Percentiles rank a stretch among this genome's conserved stretches.
These are phyloP conservation scores for Diaporthe batatas DNA, from an alignment of 2,329 filamentous ascomycete species.

Conservation along the genomic window DNA sequence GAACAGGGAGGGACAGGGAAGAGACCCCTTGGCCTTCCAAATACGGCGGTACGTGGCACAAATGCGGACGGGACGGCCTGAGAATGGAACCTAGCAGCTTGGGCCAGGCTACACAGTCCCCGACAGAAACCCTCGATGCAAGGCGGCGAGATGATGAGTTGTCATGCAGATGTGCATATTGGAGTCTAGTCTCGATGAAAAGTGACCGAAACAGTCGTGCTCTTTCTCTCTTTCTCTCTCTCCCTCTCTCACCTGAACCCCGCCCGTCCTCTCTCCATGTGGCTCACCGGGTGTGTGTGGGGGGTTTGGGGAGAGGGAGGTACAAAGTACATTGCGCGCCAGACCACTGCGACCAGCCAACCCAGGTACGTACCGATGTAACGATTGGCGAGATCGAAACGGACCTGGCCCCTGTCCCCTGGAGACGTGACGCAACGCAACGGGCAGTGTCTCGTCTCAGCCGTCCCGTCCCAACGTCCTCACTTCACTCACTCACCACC, in stretches of 20 bases:
- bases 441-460: constrained; percentile 25
- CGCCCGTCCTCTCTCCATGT: constrained; percentile 3
- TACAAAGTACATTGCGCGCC: background rate
- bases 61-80: constrained; percentile 9
- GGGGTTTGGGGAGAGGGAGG: background rate
- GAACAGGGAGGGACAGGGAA: background rate
- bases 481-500: background rate
- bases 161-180: constrained; percentile 23
- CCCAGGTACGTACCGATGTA: constrained; percentile 10
- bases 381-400: constrained; percentile 33
- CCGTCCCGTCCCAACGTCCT: constrained; percentile 2
- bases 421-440: constrained; percentile 26
- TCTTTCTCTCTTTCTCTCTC: too few species aligned
- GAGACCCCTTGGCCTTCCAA: background rate
- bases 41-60: constrained; percentile 17
- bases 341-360: too few species aligned
- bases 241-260: background rate
- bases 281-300: background rate
- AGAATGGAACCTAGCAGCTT: background rate
- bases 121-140: background rate
- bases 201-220: background rate
- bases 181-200: constrained; percentile 4
- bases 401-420: constrained; percentile 14
- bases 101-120: too few species aligned
- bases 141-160: constrained; percentile 18